These are phyloP conservation scores for Cocos nucifera DNA, from an alignment of 176 grass and related monocot species.

Conservation along the genomic window DNA sequence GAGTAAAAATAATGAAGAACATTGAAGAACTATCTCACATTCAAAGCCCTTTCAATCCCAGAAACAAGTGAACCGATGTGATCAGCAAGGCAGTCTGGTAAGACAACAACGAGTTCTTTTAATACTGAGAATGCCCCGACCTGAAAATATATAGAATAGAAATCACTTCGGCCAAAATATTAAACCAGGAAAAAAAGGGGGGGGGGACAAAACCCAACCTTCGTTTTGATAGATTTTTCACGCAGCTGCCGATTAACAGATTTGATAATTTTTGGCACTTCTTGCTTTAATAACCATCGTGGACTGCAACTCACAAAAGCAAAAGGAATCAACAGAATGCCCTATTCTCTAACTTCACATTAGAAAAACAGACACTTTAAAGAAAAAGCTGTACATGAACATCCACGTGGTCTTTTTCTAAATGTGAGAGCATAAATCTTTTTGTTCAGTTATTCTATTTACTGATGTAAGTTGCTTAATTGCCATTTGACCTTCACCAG, in stretches of 20 bases:
- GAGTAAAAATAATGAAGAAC: too few species aligned
- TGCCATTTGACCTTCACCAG: too few species aligned
- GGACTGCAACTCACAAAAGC: constrained; percentile 38
- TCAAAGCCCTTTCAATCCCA: constrained; percentile 98
- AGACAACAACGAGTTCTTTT: constrained; percentile 91
- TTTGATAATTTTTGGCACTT: constrained; percentile 92
- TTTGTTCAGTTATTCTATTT: too few species aligned
- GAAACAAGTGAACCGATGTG: constrained; percentile 94
- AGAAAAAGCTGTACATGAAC: neutral
- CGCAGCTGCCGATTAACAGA: constrained; percentile 87
- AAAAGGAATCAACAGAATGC: neutral
- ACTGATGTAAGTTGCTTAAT: too few species aligned
- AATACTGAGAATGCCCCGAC: constrained; percentile 91
- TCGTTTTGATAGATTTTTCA: constrained; percentile 99
- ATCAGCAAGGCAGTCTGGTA: constrained; percentile 89
- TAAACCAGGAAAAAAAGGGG: neutral
- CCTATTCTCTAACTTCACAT: neutral
- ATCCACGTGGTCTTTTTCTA: too few species aligned
- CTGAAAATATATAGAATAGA: constrained; percentile 24
- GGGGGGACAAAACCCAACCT: constrained; percentile 36
- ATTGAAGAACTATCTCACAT: constrained; percentile 44
- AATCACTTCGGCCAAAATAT: constrained; percentile 5
- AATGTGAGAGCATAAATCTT: too few species aligned
- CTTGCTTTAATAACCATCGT: constrained; percentile 92
- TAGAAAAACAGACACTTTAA: neutral